phyloP scores from a whole-genome alignment of 345 rosid species.

The Carallia pectinifolia region DNA sequence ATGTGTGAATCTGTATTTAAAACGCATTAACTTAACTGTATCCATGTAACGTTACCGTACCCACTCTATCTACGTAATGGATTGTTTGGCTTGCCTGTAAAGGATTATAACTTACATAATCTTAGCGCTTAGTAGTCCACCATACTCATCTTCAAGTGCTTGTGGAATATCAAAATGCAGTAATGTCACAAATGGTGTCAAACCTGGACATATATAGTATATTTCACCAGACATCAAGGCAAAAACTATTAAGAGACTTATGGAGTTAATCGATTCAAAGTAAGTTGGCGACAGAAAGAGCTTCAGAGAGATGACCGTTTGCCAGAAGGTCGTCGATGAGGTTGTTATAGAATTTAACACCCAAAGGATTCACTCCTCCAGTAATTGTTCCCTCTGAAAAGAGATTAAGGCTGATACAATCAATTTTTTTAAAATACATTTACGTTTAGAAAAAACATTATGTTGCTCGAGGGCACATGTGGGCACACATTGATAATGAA shows the following conservation, averaged over 20 bases:
- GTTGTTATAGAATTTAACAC: conserved; percentile 24
- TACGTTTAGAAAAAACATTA: too few species aligned
- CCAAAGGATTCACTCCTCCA: conserved; percentile 18
- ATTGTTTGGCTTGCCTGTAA: not conserved
- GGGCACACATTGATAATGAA: too few species aligned
- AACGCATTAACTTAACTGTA: too few species aligned
- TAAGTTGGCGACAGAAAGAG: not conserved
- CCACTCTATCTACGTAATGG: too few species aligned
- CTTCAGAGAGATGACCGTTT: conserved; percentile 6
- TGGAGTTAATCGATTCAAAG: not conserved
- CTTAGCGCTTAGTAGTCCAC: conserved; percentile 14
- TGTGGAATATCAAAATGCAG: conserved; percentile 29
- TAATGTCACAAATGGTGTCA: conserved; percentile 23
- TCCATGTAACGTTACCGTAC: too few species aligned
- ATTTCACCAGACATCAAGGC: too few species aligned
- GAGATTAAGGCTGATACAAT: too few species aligned
- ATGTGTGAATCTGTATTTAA: too few species aligned
- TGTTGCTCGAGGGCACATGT: too few species aligned
- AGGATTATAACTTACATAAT: conserved; percentile 5
- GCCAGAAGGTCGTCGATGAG: conserved; percentile 21
- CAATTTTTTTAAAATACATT: too few species aligned
- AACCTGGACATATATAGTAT: not conserved
- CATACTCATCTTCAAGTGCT: conserved; percentile 22
- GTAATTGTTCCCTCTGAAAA: conserved; percentile 17
- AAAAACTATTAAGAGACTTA: too few species aligned